Conservation (phyloP, 2,329 filamentous ascomycete genomes). For the Apiospora hydei region DNA sequence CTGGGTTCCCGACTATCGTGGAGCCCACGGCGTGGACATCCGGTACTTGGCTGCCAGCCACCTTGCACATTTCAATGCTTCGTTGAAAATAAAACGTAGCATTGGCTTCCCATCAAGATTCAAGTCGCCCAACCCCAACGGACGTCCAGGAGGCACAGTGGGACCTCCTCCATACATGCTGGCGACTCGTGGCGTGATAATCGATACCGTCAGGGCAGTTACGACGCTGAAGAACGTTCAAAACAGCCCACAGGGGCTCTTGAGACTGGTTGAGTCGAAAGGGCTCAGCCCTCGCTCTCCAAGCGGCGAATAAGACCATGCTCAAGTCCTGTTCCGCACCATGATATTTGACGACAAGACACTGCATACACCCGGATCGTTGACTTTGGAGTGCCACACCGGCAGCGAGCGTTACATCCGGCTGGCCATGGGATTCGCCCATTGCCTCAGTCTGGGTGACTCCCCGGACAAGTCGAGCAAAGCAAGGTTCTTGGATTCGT, state of each 20-base stretch:
- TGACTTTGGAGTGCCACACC: neutral
- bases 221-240: neutral
- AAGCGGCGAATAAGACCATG: neutral
- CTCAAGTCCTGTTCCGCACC: neutral
- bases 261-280: neutral
- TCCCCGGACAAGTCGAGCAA: neutral
- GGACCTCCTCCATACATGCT: neutral
- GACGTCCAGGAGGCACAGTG: neutral
- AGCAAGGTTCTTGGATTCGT: neutral
- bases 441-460: neutral
- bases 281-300: neutral
- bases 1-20: conserved; percentile 23
- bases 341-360: neutral
- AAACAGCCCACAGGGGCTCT: neutral
- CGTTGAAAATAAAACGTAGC: neutral
- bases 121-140: neutral
- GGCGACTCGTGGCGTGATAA: neutral
- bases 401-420: neutral
- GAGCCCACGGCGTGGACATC: conserved; percentile 10
- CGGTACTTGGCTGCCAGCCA: conserved; percentile 21
- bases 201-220: neutral
- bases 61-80: conserved; percentile 5
- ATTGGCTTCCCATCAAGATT: neutral
- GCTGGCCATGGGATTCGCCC: neutral
- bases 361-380: neutral